Percentiles rank a stretch among this genome's conserved stretches.
phyloP scores from a whole-genome alignment of 73 alveolate genomes.

The Paramecium bursaria region DNA sequence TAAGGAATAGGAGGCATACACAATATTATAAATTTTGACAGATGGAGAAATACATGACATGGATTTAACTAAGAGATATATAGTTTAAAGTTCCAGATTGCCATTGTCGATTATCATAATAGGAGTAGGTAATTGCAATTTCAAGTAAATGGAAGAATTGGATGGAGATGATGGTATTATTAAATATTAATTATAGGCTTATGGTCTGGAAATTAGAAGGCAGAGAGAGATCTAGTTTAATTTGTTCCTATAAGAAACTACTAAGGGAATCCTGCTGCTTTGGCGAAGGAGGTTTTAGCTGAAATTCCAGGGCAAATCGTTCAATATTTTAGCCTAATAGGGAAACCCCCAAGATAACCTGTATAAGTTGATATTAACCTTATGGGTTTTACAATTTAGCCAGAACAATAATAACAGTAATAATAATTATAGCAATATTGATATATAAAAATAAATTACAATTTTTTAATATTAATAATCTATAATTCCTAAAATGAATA shows the following conservation, averaged over 20 bases:
- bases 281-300: constrained; percentile 94
- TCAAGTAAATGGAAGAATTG: constrained; percentile 80
- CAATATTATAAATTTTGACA: constrained; percentile 80
- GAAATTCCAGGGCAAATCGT: constrained; percentile 94
- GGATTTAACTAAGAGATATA: constrained; percentile 79
- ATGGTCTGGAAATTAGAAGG: constrained; percentile 68
- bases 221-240: constrained; percentile 87
- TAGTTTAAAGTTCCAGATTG: constrained; percentile 81
- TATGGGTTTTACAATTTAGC: not conserved
- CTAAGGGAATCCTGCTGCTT: constrained; percentile 72
- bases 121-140: constrained; percentile 85
- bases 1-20: constrained; percentile 63
- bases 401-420: not conserved
- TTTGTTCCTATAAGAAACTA: constrained; percentile 87
- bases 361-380: constrained; percentile 1
- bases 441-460: too few species aligned
- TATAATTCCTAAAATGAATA: too few species aligned
- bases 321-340: constrained; percentile 68
- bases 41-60: constrained; percentile 93
- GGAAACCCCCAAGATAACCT: constrained; percentile 29
- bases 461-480: too few species aligned
- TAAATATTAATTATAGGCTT: constrained; percentile 52
- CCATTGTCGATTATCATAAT: constrained; percentile 88
- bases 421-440: too few species aligned
- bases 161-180: constrained; percentile 84